Evolutionary conservation across 2,329 filamentous ascomycete genomes (phyloP), one percentile per base, ranked within the genome.

Genomic region (Fusarium staphyleae): DNA sequence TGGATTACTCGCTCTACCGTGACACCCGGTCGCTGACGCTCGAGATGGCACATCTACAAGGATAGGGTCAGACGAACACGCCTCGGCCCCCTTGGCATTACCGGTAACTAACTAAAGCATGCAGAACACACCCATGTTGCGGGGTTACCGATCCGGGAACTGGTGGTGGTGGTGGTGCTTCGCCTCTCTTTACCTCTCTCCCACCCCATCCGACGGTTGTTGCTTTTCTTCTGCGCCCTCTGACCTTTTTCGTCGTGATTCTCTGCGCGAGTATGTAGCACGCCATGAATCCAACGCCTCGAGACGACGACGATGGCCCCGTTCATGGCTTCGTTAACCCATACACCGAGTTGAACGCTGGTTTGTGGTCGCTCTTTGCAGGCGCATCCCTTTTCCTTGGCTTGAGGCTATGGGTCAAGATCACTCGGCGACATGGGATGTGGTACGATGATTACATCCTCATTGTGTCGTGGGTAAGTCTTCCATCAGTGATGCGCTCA

Each of bases 371-470:
- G 14, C 59, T 75, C 5, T 74, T 72, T 28, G 41, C 52, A 0
- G 71, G 63, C 15, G 68, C 72, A 3, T 69, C 66, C 11, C 24
- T 68, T 15, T 69, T 75, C 41, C 50, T 75, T 11, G 63, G 13
- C 11, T 37, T 73, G 32, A 60, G 73, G 14, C 43, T 75, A 12
- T 75, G 70, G 63, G 68, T 70, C 39, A 75, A 75, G 60, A 18
- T 72, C n/a, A 69, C 61, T 24, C 66, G 69, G 24, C 62, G 71
- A 5, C 69, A 74, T 52, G 71, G 72, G 3, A 62, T 75, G 37
- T 75, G 73, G 73, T 75, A 74, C 43, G 73, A 75, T 44, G 73
- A 75, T 50, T 71, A 73, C 22, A 69, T 75, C 47, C 65, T 75
- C n/a, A 54, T 73, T n/a, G 56, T 65, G 4, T 68, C 66, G 5